Evolutionary conservation across 108 stramenopile species (phyloP), one percentile per base, ranked within the genome.

Genomic region (Cyclotella atomus): DNA sequence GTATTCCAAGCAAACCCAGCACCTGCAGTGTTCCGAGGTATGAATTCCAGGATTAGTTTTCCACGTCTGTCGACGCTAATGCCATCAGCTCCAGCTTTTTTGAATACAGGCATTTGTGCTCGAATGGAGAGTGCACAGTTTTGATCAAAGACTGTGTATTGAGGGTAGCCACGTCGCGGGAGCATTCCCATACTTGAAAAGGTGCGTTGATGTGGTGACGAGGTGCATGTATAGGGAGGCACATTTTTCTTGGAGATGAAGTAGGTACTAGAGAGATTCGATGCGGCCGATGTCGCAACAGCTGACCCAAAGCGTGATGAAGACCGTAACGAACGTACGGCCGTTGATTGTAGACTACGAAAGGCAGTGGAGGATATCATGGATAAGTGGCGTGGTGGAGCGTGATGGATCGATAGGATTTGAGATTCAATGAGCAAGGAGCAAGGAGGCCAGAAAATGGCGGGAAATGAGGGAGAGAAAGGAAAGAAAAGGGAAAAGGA

Each of bases 11-110:
- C 47, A 32, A 65, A 83, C 30, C 67, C 73, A 10, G 68, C 36
- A 25, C 82, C 82, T 27, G 43, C 50, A 33, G 41, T 30, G 36
- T 44, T 57, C 14, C 88, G 68, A 9, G 87, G 87, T 10, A 69
- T 64, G 41, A 85, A 86, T 49, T 87, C 85, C 32, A 90, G 29
- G 0, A 90, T 43, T 12, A 90, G 46, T 45, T 84, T 84, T 9
- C 89, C 89, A 36, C 68, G 59, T 21, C 81, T 34, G 4, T 83
- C 86, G 20, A 80, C 60, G 6, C 44, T 63, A 5, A 78, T 41
- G 7, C 72, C 68, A 61, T 76, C 73, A 14, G 46, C 32, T 17
- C 75, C 78, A n/a, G 63, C 61, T 17, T 59, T 24, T 56, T 84
- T 85, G 75, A 85, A 90, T 27, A 41, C 47, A 3, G 89, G 89